phyloP scores from a whole-genome alignment of 768 basidiomycete genomes.

The Inosperma sp. region DNA sequence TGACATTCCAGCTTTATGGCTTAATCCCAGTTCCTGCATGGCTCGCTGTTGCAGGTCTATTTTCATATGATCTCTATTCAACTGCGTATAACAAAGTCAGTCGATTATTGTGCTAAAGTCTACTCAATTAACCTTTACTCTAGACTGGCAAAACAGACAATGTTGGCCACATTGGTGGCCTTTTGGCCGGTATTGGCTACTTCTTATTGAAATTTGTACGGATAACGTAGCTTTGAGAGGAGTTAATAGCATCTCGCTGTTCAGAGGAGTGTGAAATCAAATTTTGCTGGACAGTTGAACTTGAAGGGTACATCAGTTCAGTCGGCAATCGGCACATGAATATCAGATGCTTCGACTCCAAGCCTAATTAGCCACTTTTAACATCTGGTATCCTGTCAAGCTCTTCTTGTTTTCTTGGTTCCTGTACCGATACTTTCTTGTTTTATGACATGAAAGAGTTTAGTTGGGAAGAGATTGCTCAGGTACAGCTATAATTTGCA shows the following conservation, averaged over 20 bases:
- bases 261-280: too few relatives aligned
- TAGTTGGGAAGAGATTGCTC: constrained; percentile 58
- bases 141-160: constrained; percentile 54
- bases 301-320: too few relatives aligned
- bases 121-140: constrained; percentile 2
- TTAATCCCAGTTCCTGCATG: constrained; percentile 79
- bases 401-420: too few relatives aligned
- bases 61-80: constrained; percentile 54
- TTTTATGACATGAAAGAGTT: constrained; percentile 39
- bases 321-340: too few relatives aligned
- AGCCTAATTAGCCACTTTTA: too few relatives aligned
- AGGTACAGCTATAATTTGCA: constrained; percentile 38
- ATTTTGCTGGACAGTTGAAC: too few relatives aligned
- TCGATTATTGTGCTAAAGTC: neutral
- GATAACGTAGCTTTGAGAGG: too few relatives aligned
- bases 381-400: too few relatives aligned
- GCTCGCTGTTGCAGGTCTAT: constrained; percentile 63
- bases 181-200: constrained; percentile 57
- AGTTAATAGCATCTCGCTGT: too few relatives aligned
- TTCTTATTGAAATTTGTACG: constrained; percentile 40
- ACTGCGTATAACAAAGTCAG: constrained; percentile 39
- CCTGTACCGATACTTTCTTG: too few relatives aligned
- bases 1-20: constrained; percentile 67
- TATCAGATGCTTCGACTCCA: too few relatives aligned
- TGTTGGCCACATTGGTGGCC: constrained; percentile 66